Percentiles rank a stretch among this genome's conserved stretches.
phyloP scores from a whole-genome alignment of 257 asterid genomes.

The Catharanthus roseus region DNA sequence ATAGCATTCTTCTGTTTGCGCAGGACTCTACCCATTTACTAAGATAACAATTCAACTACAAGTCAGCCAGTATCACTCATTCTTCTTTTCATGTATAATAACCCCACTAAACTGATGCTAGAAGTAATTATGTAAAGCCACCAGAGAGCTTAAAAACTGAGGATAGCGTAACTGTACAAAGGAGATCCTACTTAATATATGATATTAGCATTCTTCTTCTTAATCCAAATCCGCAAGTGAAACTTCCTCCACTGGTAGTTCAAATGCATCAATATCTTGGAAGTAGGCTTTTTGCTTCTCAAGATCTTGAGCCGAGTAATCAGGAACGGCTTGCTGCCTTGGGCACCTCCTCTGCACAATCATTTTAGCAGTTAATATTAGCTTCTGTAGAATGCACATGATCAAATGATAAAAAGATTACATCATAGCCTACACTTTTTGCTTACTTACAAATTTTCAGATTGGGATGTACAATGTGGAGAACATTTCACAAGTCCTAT shows the following conservation, averaged over 20 bases:
- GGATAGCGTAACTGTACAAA: constrained; percentile 31
- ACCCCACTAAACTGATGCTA: background rate
- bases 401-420: background rate
- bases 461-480: background rate
- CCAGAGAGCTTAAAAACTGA: background rate
- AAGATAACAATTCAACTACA: background rate
- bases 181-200: constrained; percentile 15
- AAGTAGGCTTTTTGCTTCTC: constrained; percentile 56
- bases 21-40: background rate
- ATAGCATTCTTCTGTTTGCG: no score
- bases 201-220: constrained; percentile 16
- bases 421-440: background rate
- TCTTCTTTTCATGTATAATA: background rate
- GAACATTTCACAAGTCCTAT: background rate
- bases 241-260: constrained; percentile 65
- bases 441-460: background rate
- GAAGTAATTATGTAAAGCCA: background rate
- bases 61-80: background rate
- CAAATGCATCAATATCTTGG: constrained; percentile 69
- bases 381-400: background rate
- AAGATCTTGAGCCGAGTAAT: constrained; percentile 43
- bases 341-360: constrained; percentile 47
- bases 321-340: constrained; percentile 12
- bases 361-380: constrained; percentile 13
- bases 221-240: constrained; percentile 42